These are phyloP conservation scores for Tagetes patula DNA, from an alignment of 129 eudicot genomes.

Conservation along the genomic window DNA sequence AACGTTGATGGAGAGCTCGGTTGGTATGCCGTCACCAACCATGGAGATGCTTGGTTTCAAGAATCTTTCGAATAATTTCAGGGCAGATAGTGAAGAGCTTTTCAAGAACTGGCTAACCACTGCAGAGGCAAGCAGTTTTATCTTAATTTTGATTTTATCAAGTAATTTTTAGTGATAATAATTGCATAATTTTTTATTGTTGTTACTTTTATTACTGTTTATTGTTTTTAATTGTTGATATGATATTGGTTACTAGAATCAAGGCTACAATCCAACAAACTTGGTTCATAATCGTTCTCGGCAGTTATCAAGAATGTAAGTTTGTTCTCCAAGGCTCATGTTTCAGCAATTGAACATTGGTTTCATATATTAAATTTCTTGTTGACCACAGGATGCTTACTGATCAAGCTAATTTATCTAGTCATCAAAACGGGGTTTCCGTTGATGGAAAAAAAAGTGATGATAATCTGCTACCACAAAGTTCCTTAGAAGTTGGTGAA, in stretches of 20 bases:
- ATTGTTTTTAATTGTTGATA: neutral
- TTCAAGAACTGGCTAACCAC: slow-evolving; percentile 77
- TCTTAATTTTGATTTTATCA: neutral
- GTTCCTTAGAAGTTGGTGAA: slow-evolving; percentile 42
- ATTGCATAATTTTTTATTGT: neutral
- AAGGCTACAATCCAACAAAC: slow-evolving; percentile 49
- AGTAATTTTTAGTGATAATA: slow-evolving; percentile 2
- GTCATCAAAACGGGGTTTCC: slow-evolving; percentile 40
- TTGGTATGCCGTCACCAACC: slow-evolving; percentile 59
- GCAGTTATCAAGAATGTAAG: slow-evolving; percentile 64
- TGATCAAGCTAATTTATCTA: slow-evolving; percentile 46
- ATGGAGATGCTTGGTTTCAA: slow-evolving; percentile 79
- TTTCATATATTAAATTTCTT: neutral
- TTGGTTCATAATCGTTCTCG: slow-evolving; percentile 60
- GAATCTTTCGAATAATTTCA: slow-evolving; percentile 49
- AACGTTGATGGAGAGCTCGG: slow-evolving; percentile 63
- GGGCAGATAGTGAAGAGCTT: slow-evolving; percentile 76
- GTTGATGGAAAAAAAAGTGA: slow-evolving; percentile 41
- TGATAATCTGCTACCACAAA: slow-evolving; percentile 45
- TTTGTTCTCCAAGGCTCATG: slow-evolving; percentile 15
- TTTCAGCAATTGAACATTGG: slow-evolving; percentile 6
- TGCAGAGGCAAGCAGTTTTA: slow-evolving; percentile 46
- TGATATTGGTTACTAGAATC: slow-evolving; percentile 41
- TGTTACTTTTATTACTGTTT: neutral
- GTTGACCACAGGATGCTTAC: slow-evolving; percentile 53